phyloP scores from a whole-genome alignment of 2,329 filamentous ascomycete species.

The Diaporthe citri region DNA sequence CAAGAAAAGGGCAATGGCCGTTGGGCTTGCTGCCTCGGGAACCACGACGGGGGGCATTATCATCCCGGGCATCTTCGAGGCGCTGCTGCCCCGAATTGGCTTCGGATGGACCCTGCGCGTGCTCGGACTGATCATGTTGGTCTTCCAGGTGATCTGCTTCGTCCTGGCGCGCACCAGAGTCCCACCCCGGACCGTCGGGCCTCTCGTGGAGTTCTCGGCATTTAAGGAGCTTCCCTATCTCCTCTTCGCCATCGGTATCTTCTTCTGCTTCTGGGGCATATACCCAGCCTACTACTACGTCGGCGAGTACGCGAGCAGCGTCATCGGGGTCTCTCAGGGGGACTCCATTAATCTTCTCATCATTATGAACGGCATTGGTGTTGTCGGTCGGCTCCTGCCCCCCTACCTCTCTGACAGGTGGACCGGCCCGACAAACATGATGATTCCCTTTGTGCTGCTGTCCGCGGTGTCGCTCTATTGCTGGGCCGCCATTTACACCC shows the following conservation, averaged over 20 bases:
- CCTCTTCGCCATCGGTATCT: conserved; percentile 62
- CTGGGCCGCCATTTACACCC: conserved; percentile 70
- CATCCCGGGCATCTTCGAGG: conserved; percentile 68
- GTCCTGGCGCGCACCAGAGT: conserved; percentile 59
- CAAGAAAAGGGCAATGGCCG: conserved; percentile 67
- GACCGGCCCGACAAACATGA: conserved; percentile 70
- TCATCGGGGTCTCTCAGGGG: conserved; percentile 57
- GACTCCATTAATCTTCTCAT: conserved; percentile 73
- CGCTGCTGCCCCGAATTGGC: conserved; percentile 66
- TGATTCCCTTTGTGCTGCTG: conserved; percentile 60
- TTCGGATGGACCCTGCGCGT: conserved; percentile 70
- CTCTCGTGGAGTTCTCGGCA: conserved; percentile 66
- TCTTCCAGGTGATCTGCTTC: conserved; percentile 55
- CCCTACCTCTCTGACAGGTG: conserved; percentile 67
- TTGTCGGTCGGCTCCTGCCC: conserved; percentile 69
- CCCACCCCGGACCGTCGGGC: conserved; percentile 61
- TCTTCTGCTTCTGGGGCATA: conserved; percentile 63
- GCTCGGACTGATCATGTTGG: conserved; percentile 71
- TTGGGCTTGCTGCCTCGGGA: conserved; percentile 72
- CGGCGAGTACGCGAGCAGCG: conserved; percentile 44
- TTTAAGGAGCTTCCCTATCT: conserved; percentile 69
- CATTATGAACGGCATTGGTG: conserved; percentile 73
- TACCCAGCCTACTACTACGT: conserved; percentile 73
- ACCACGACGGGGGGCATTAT: conserved; percentile 70
- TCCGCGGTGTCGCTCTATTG: conserved; percentile 63